These are phyloP conservation scores for Apiospora phragmitis DNA, from an alignment of 2,329 filamentous ascomycete species.

Conservation along the genomic window DNA sequence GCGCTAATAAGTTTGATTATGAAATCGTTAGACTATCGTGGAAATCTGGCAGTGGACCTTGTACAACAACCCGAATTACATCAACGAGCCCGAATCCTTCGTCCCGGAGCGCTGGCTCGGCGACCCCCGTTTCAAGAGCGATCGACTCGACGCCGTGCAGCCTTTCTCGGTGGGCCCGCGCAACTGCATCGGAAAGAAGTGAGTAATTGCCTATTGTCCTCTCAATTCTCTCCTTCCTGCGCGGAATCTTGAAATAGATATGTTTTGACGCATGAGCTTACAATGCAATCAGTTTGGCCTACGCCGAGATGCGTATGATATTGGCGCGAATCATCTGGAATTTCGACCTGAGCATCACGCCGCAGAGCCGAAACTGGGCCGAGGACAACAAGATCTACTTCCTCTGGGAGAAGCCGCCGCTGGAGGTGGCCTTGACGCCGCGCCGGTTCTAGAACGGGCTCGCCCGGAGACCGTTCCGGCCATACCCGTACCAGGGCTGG, in stretches of 20 bases:
- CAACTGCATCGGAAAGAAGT: constrained; percentile 36
- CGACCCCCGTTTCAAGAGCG: constrained; percentile 23
- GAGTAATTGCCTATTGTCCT: not conserved
- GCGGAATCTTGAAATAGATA: constrained; percentile 22
- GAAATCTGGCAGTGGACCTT: constrained; percentile 28
- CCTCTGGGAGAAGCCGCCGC: constrained; percentile 7
- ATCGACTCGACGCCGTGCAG: constrained; percentile 26
- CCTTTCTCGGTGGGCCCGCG: constrained; percentile 31
- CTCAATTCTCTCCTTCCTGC: too few relatives aligned
- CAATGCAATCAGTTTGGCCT: constrained; percentile 33
- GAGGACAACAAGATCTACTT: not conserved
- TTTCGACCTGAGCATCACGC: constrained; percentile 31
- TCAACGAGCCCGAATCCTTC: constrained; percentile 31
- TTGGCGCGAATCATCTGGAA: constrained; percentile 33
- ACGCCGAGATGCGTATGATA: constrained; percentile 36
- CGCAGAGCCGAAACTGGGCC: constrained; percentile 16
- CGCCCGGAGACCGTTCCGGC: not conserved
- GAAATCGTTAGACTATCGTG: constrained; percentile 30
- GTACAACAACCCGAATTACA: constrained; percentile 22
- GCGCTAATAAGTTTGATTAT: not conserved
- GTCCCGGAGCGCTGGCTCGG: constrained; percentile 35
- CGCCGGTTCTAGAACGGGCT: not conserved
- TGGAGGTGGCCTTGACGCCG: not conserved
- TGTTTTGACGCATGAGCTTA: not conserved
- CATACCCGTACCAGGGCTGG: not conserved